Conservation (phyloP, 202 grass and related monocot genomes). For the Zizania palustris region DNA sequence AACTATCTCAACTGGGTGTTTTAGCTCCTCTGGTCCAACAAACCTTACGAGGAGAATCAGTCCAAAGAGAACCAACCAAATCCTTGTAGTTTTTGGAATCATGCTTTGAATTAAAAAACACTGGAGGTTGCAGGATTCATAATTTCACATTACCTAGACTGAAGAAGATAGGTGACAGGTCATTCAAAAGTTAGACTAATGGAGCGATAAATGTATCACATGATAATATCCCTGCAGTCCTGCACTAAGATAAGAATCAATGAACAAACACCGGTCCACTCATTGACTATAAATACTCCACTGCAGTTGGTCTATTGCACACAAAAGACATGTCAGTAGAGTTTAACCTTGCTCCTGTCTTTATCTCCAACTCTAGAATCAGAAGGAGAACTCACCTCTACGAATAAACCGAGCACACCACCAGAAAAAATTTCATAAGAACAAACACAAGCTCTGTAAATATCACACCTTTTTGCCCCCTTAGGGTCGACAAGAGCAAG, state of each 20-base stretch:
- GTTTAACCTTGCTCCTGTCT: slow-evolving; percentile 28
- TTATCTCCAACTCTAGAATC: slow-evolving; percentile 59
- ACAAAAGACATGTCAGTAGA: slow-evolving; percentile 19
- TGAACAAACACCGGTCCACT: slow-evolving; percentile 13
- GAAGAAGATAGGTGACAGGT: slow-evolving; percentile 75
- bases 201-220: slow-evolving; percentile 64
- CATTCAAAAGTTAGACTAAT: slow-evolving; percentile 77
- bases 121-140: slow-evolving; percentile 29
- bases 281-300: slow-evolving; percentile 37
- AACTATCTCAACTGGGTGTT: background rate
- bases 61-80: background rate
- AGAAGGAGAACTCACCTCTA: too few relatives aligned
- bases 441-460: slow-evolving; percentile 10
- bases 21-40: too few relatives aligned
- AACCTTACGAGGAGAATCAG: too few relatives aligned
- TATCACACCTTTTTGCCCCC: slow-evolving; percentile 80
- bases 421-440: slow-evolving; percentile 24
- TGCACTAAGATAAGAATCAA: slow-evolving; percentile 13
- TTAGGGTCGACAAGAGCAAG: slow-evolving; percentile 92
- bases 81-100: background rate
- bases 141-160: slow-evolving; percentile 73
- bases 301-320: slow-evolving; percentile 33
- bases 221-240: slow-evolving; percentile 76
- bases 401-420: too few relatives aligned
- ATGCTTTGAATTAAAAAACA: slow-evolving; percentile 17